phyloP scores from a whole-genome alignment of 2,329 filamentous ascomycete species.

The Sporothrix globosa region DNA sequence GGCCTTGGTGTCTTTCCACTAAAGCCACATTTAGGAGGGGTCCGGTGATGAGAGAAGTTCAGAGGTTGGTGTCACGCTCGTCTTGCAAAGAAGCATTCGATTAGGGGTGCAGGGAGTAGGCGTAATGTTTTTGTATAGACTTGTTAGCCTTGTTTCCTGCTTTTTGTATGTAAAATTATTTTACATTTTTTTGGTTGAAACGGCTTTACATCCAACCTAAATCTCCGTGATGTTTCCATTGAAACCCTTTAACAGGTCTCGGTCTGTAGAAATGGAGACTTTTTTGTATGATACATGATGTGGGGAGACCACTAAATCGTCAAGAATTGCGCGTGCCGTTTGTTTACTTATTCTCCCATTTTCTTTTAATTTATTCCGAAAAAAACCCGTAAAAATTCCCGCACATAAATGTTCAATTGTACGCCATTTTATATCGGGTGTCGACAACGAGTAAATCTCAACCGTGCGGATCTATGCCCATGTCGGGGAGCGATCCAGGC shows the following conservation, averaged over 20 bases:
- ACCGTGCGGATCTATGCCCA: slow-evolving; percentile 35
- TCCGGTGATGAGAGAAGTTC: background rate
- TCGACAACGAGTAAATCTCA: background rate
- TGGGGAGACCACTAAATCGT: background rate
- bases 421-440: background rate
- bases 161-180: background rate
- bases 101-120: background rate
- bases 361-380: background rate
- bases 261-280: background rate
- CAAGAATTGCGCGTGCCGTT: background rate
- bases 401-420: background rate
- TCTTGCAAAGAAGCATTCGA: background rate
- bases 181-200: background rate
- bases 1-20: slow-evolving; percentile 47
- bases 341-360: background rate
- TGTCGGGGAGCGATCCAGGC: slow-evolving; percentile 52
- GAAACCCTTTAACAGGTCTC: background rate
- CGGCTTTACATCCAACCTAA: no score
- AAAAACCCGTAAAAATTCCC: background rate
- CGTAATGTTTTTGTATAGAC: background rate
- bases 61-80: background rate
- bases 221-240: slow-evolving; percentile 3
- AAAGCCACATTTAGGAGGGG: background rate
- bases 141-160: background rate
- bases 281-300: background rate